Percentiles rank a stretch among this genome's conserved stretches.
Evolutionary conservation across 2,329 filamentous ascomycete genomes (phyloP).

Genomic region (Exutisphaerella laricina): DNA sequence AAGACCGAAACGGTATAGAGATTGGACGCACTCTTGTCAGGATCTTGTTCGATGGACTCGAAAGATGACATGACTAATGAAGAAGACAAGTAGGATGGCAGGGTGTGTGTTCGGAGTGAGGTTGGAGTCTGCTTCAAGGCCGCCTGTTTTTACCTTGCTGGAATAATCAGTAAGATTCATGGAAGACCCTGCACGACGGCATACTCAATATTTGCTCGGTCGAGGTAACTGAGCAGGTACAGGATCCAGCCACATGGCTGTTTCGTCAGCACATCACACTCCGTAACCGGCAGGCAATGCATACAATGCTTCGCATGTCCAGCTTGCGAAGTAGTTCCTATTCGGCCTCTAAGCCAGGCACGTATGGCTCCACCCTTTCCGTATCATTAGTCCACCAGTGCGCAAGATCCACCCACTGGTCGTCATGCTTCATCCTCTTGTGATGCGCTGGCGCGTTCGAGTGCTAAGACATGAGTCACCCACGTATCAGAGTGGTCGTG

Average conservation of each 20-base stretch:
- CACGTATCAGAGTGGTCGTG: too few species aligned
- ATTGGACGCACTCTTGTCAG: constrained; percentile 37
- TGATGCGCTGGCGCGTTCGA: too few species aligned
- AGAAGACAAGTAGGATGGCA: constrained; percentile 6
- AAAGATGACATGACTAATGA: constrained; percentile 52
- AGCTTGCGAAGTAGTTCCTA: constrained; percentile 3
- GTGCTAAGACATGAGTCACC: not conserved
- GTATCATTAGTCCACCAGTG: not conserved
- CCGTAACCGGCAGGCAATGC: not conserved
- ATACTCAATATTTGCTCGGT: constrained; percentile 6
- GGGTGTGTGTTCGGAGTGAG: constrained; percentile 39
- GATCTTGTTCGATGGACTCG: constrained; percentile 43
- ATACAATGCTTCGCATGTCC: constrained; percentile 3
- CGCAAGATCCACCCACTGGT: constrained; percentile 5
- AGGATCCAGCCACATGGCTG: constrained; percentile 5
- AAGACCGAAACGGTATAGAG: constrained; percentile 46
- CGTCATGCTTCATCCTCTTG: constrained; percentile 3
- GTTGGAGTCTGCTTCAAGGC: constrained; percentile 42
- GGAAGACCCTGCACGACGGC: too few species aligned
- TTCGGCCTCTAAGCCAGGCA: constrained; percentile 7
- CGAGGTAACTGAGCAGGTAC: constrained; percentile 4
- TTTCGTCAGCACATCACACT: not conserved
- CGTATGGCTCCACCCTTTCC: constrained; percentile 1
- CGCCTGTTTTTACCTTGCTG: constrained; percentile 17
- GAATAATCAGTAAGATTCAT: too few species aligned